A percentile compares a stretch with the other conserved stretches of the same genome.
phyloP scores from a whole-genome alignment of 345 rosid genomes.

The Mangifera indica region DNA sequence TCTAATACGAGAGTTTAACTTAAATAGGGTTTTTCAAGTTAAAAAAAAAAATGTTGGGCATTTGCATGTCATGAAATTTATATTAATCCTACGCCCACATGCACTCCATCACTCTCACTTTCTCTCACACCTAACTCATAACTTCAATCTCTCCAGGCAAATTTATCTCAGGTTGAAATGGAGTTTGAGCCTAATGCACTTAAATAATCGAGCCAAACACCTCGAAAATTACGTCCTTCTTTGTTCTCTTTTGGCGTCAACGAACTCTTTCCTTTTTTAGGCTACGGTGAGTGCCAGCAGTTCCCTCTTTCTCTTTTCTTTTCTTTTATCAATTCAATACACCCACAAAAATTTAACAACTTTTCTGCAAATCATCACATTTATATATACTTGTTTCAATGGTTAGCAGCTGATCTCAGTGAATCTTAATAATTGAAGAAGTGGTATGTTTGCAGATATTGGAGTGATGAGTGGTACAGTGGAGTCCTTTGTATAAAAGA shows the following conservation, averaged over 20 bases:
- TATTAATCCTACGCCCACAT: background rate
- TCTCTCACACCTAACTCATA: background rate
- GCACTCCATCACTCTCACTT: background rate
- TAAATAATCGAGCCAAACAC: background rate
- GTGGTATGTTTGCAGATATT: slow-evolving; percentile 39
- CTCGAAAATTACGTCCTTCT: slow-evolving; percentile 28
- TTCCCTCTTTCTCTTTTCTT: background rate
- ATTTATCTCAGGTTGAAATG: background rate
- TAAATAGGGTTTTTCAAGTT: no score
- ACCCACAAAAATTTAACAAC: background rate
- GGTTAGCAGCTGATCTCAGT: background rate
- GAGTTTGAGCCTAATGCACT: background rate
- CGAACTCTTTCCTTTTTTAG: slow-evolving; percentile 44
- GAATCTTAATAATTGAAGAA: background rate
- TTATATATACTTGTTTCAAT: no score
- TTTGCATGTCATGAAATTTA: background rate
- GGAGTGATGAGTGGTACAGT: slow-evolving; percentile 77
- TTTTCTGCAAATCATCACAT: no score
- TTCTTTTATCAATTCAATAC: background rate
- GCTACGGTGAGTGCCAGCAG: slow-evolving; percentile 36
- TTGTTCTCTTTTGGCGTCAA: slow-evolving; percentile 45
- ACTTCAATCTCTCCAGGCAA: background rate
- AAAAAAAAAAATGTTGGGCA: no score
- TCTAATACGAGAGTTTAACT: no score
- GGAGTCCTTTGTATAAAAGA: slow-evolving; percentile 54